Base-by-base conservation (phyloP, 177 flowering plant genomes). In the Telopea speciosissima region DNA sequence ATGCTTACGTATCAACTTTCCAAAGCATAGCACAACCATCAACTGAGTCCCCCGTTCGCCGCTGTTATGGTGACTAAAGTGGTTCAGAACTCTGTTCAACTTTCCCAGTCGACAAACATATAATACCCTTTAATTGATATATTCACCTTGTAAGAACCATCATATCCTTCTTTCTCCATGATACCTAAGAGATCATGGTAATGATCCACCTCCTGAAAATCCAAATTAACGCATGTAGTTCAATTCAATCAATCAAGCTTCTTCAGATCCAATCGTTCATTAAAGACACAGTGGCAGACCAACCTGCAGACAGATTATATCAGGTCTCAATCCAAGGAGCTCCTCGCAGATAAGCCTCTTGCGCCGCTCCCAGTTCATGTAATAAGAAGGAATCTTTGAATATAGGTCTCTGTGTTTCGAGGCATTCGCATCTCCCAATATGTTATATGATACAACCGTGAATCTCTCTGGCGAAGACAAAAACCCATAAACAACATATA, bases 11-110 rank as follows among this genome's bases (percentile, higher is more conserved):
- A 63, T 84, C 75, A n/a, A 77, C 79, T 75, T 83, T 89, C 93
- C 93, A 89, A 71, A 87, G 86, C 77, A 79, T 80, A 52, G 93
- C 90, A 80, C 93, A 89, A 28, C 93, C 93, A 75, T 89, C 93
- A 31, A 78, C 75, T 24, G 74, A 19, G 58, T 72, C 80, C 52
- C 93, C 90, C 13, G 90, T 87, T 66, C 93, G 88, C 67, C 87
- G 82, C 93, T 89, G 73, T 70, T 74, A 78, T 59, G 61, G 45
- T 24, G 67, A 42, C 65, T 2, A 68, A 59, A 49, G 40, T 22
- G 24, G 72, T 66, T 72, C 31, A 72, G 52, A 66, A 22, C 67
- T 69, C 45, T n/a, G 23, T n/a, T n/a, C 22, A 17, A 58, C 19
- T 19, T n/a, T 58, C 23, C 19, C n/a, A 23, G 23, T 65, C 52